These are phyloP conservation scores for Leonotis leonurus DNA, from an alignment of 257 asterid species.

Conservation along the genomic window DNA sequence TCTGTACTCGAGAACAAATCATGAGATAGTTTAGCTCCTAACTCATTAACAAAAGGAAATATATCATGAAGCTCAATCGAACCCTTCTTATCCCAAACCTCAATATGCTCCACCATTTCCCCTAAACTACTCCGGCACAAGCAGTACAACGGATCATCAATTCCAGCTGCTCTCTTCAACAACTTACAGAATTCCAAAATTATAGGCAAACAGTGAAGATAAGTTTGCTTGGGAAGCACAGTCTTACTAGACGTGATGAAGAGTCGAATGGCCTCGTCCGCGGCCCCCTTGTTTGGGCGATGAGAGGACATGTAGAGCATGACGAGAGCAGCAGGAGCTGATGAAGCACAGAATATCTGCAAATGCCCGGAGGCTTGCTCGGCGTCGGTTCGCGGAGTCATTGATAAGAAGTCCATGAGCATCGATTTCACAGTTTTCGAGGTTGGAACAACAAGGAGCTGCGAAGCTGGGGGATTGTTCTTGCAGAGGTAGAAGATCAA, in stretches of 20 bases:
- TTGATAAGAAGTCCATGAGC: constrained; percentile 37
- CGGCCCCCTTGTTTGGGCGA: constrained; percentile 34
- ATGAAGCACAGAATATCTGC: constrained; percentile 49
- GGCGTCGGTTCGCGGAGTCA: constrained; percentile 17
- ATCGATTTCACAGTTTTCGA: constrained; percentile 27
- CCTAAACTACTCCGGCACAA: constrained; percentile 54
- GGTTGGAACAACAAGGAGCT: not conserved
- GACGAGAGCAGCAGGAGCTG: constrained; percentile 67
- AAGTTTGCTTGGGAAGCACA: constrained; percentile 19
- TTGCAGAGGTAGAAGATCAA: constrained; percentile 34
- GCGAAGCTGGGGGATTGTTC: constrained; percentile 15
- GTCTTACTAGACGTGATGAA: constrained; percentile 42
- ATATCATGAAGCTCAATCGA: constrained; percentile 41
- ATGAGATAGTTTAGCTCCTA: constrained; percentile 41
- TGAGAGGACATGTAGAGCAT: constrained; percentile 59
- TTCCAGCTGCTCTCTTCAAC: constrained; percentile 41
- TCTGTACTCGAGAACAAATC: constrained; percentile 31
- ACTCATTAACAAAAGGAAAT: constrained; percentile 53
- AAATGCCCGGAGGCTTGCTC: constrained; percentile 41
- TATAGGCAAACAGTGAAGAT: constrained; percentile 38
- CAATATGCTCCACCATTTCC: constrained; percentile 29
- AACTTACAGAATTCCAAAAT: constrained; percentile 60
- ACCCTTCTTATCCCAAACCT: constrained; percentile 18
- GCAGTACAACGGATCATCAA: constrained; percentile 41
- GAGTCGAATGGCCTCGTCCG: constrained; percentile 49